Conservation (phyloP, 2,329 filamentous ascomycete species). For the Rutstroemia sp. region DNA sequence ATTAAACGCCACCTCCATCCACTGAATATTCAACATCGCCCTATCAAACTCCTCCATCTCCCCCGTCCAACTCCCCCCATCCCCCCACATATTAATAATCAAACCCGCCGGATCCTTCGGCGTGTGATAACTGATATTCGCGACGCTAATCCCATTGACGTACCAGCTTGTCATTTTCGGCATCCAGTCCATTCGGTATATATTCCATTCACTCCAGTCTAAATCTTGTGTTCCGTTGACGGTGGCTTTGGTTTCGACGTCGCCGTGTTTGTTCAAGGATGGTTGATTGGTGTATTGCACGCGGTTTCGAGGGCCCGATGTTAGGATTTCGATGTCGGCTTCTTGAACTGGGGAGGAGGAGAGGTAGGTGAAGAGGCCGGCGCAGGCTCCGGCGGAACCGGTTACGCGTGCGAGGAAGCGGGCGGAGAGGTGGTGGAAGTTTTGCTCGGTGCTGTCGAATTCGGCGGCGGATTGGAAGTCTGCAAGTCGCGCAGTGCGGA, state of each 20-base stretch:
- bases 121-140: slow-evolving; percentile 23
- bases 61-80: slow-evolving; percentile 27
- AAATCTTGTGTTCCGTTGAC: slow-evolving; percentile 16
- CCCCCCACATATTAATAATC: slow-evolving; percentile 29
- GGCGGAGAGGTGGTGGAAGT: slow-evolving; percentile 25
- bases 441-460: slow-evolving; percentile 22
- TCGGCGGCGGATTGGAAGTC: slow-evolving; percentile 27
- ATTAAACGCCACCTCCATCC: slow-evolving; percentile 28
- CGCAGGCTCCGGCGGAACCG: slow-evolving; percentile 26
- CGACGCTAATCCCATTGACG: slow-evolving; percentile 23
- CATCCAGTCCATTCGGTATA: slow-evolving; percentile 29
- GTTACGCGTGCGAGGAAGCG: slow-evolving; percentile 25
- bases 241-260: slow-evolving; percentile 17
- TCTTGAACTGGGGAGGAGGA: slow-evolving; percentile 20
- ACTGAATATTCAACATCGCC: slow-evolving; percentile 27
- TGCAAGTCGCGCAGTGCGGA: slow-evolving; percentile 23
- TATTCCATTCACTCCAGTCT: slow-evolving; percentile 26
- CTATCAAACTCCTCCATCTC: slow-evolving; percentile 23
- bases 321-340: slow-evolving; percentile 29
- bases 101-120: slow-evolving; percentile 22
- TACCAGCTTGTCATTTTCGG: slow-evolving; percentile 25
- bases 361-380: slow-evolving; percentile 28
- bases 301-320: slow-evolving; percentile 17
- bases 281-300: slow-evolving; percentile 30
- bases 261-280: slow-evolving; percentile 16